Base-by-base conservation (phyloP, 2,329 filamentous ascomycete species). In the Fusarium sp. region DNA sequence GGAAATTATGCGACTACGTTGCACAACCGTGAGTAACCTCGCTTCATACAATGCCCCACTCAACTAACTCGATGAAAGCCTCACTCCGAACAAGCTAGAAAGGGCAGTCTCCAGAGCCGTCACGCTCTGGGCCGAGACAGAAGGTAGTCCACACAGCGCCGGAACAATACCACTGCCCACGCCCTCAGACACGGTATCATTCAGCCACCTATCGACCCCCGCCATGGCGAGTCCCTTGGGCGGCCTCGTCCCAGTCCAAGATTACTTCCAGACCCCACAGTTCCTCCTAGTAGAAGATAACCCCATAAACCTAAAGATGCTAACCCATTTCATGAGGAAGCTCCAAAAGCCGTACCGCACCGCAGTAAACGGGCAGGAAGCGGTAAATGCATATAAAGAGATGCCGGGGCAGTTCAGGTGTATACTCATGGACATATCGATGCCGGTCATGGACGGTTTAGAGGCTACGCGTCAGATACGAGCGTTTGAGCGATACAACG, bases 201-300 rank as follows among this genome's bases (percentile, higher is more conserved):
- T 14, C 7, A 24, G 41, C 7, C 14, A 57, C 22, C 52, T 36
- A 18, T 26, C 28, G 7, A 49, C 61, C 2, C 52, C 61, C 5
- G 28, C 14, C 20, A 28, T 54, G 12, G 48, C 24, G 31, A 38
- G 61, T 12, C 61, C 44, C 1, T 14, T 58, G 7, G 52, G 52
- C n/a, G n/a, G 24, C 14, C 28, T 31, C 5, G 22, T 28, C 26
- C 20, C 39, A 39, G 36, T 45, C 17, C n/a, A 55, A 24, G 54
- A 52, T 26, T 69, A 55, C 36, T 56, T 58, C 20, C 38, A 44
- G 0, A 48, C 28, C 7, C 58, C 26, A 2, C 44, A 64, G 14
- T 76, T 83, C 15, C 73, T 85, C 10, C 73, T 84, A 6, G 83
- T 84, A 1, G 82, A 85, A 20, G 83, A 84, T 52, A 84, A 84